phyloP scores from a whole-genome alignment of 2,329 filamentous ascomycete species.

The Fusarium solani-melongenae region DNA sequence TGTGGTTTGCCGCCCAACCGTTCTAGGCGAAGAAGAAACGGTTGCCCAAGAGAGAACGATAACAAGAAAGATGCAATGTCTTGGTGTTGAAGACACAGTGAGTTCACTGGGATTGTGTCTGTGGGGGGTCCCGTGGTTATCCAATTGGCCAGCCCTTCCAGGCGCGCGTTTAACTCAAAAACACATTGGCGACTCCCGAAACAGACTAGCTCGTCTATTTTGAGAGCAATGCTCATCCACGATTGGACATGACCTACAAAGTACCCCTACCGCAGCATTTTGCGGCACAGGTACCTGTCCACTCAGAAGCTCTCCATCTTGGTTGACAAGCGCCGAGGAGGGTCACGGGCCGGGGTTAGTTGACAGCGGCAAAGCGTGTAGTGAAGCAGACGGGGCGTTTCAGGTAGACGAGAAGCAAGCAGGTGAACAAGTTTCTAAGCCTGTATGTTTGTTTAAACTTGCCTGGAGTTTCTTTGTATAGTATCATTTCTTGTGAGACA shows the following conservation, averaged over 20 bases:
- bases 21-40: not conserved
- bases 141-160: constrained; percentile 34
- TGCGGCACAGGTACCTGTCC: constrained; percentile 25
- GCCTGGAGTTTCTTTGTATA: not conserved
- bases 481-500: not conserved
- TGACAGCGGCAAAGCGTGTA: constrained; percentile 31
- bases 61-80: not conserved
- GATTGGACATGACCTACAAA: constrained; percentile 22
- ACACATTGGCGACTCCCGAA: constrained; percentile 27
- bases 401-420: constrained; percentile 20
- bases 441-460: not conserved
- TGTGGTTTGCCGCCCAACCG: not conserved
- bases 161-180: constrained; percentile 43
- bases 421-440: not conserved
- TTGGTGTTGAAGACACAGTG: constrained; percentile 32
- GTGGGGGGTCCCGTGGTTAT: constrained; percentile 20
- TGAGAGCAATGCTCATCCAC: constrained; percentile 6
- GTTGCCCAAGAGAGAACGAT: not conserved
- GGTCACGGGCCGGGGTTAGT: constrained; percentile 6
- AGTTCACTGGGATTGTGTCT: not conserved
- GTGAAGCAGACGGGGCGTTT: constrained; percentile 37
- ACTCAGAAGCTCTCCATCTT: not conserved
- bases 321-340: constrained; percentile 29
- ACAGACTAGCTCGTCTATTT: constrained; percentile 39
- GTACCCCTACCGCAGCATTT: constrained; percentile 17